phyloP scores from a whole-genome alignment of 805 yeast species.

The Saccharomycopsis oosterbeekiorum region DNA sequence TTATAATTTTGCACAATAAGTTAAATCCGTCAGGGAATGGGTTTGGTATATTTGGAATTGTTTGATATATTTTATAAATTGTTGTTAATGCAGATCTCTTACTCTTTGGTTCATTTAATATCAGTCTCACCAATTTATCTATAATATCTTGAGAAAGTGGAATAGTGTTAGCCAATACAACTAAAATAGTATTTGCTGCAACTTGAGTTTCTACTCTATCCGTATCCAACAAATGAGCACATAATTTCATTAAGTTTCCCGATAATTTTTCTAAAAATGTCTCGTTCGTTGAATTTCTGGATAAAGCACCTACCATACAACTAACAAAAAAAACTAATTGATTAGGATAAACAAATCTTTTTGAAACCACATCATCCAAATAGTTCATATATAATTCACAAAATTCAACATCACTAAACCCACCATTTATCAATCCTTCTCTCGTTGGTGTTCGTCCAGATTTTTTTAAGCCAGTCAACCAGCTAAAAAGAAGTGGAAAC shows the following conservation, averaged over 20 bases:
- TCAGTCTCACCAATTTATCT: constrained; percentile 51
- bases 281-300: constrained; percentile 36
- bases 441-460: constrained; percentile 55
- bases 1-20: neutral
- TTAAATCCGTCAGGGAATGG: constrained; percentile 2
- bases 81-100: constrained; percentile 37
- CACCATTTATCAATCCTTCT: constrained; percentile 55
- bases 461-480: constrained; percentile 61
- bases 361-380: constrained; percentile 33
- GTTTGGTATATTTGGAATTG: constrained; percentile 25
- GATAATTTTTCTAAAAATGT: constrained; percentile 38
- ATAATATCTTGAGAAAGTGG: constrained; percentile 47
- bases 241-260: constrained; percentile 48
- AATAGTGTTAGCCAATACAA: constrained; percentile 67
- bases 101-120: constrained; percentile 36
- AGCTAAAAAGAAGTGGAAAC: constrained; percentile 71
- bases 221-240: constrained; percentile 45
- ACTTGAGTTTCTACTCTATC: constrained; percentile 54
- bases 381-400: constrained; percentile 56
- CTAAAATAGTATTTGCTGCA: constrained; percentile 72
- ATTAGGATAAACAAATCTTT: constrained; percentile 50
- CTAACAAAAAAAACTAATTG: constrained; percentile 76
- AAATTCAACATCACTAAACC: constrained; percentile 57
- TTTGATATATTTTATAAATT: constrained; percentile 39
- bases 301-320: constrained; percentile 56